A percentile compares a stretch with the other conserved stretches of the same genome.
Conservation (phyloP, 805 yeast species). For the Kazachstania africana region DNA sequence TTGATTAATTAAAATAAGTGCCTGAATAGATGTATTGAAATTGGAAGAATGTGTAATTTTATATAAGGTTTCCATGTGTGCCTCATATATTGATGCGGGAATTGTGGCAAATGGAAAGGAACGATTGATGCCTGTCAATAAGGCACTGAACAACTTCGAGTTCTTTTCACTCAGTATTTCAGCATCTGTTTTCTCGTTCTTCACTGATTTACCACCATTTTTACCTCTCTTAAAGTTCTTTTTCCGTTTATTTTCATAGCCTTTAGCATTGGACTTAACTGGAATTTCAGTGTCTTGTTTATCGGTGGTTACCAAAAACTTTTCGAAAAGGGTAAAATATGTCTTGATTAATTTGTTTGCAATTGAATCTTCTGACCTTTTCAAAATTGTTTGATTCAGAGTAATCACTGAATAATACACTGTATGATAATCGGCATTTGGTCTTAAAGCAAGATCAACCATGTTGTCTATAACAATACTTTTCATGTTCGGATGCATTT, state of each 20-base stretch:
- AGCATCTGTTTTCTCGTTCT: conserved; percentile 43
- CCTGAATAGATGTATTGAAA: conserved; percentile 89
- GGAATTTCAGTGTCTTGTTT: conserved; percentile 30
- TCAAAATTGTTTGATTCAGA: conserved; percentile 82
- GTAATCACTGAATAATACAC: conserved; percentile 82
- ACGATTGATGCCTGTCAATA: conserved; percentile 89
- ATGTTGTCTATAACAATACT: conserved; percentile 65
- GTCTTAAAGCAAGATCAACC: conserved; percentile 66
- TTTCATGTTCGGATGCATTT: conserved; percentile 94
- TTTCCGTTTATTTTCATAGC: conserved; percentile 52
- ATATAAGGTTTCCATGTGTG: conserved; percentile 75
- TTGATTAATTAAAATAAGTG: conserved; percentile 74
- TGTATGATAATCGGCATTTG: conserved; percentile 72
- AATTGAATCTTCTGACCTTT: conserved; percentile 61
- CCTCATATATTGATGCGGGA: conserved; percentile 54
- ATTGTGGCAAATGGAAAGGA: conserved; percentile 86
- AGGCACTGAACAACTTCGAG: conserved; percentile 75
- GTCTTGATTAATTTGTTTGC: conserved; percentile 78
- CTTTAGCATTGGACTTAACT: conserved; percentile 25
- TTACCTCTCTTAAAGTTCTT: conserved; percentile 71
- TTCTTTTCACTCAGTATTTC: conserved; percentile 70
- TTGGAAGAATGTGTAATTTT: conserved; percentile 88
- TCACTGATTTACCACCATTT: conserved; percentile 77
- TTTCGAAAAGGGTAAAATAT: conserved; percentile 79
- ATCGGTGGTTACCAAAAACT: conserved; percentile 61